These are phyloP conservation scores for Epicoccum nigrum DNA, from an alignment of 2,329 filamentous ascomycete genomes.

Conservation along the genomic window DNA sequence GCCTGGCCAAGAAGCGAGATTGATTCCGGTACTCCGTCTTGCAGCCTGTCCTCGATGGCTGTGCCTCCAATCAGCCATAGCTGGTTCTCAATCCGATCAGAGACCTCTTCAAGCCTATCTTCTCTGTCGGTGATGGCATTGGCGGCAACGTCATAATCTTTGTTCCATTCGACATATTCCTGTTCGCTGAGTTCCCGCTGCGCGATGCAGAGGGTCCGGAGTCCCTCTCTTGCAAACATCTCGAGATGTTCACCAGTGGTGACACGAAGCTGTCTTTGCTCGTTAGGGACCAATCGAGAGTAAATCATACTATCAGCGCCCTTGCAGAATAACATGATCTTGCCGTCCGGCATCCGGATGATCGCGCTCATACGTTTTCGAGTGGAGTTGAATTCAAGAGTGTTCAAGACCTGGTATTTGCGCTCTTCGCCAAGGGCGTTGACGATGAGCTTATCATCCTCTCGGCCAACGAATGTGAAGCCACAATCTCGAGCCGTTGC, in stretches of 20 bases:
- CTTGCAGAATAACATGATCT: conserved; percentile 93
- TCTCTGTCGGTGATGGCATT: conserved; percentile 84
- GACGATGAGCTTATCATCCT: conserved; percentile 79
- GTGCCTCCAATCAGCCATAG: conserved; percentile 89
- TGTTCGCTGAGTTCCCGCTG: conserved; percentile 79
- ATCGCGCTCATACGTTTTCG: conserved; percentile 98
- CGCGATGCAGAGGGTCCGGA: conserved; percentile 93
- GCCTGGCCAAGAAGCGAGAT: conserved; percentile 89
- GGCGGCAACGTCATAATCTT: conserved; percentile 85
- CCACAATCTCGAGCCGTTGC: conserved; percentile 94
- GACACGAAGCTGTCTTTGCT: conserved; percentile 82
- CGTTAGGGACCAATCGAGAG: conserved; percentile 80
- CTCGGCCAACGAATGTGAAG: conserved; percentile 85
- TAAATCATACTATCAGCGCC: conserved; percentile 98
- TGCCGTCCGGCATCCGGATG: conserved; percentile 88
- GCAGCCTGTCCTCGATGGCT: conserved; percentile 94
- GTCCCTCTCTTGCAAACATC: conserved; percentile 93
- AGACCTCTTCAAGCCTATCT: conserved; percentile 87
- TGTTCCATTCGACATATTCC: conserved; percentile 84
- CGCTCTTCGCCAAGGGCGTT: conserved; percentile 87
- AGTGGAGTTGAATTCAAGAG: conserved; percentile 95
- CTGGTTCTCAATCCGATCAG: conserved; percentile 89
- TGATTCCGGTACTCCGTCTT: conserved; percentile 95
- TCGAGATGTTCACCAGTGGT: conserved; percentile 92
- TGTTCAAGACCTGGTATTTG: conserved; percentile 88